Percentiles rank a stretch among this genome's conserved stretches.
phyloP scores from a whole-genome alignment of 2,329 filamentous ascomycete genomes.

The Cladosporium sp. region DNA sequence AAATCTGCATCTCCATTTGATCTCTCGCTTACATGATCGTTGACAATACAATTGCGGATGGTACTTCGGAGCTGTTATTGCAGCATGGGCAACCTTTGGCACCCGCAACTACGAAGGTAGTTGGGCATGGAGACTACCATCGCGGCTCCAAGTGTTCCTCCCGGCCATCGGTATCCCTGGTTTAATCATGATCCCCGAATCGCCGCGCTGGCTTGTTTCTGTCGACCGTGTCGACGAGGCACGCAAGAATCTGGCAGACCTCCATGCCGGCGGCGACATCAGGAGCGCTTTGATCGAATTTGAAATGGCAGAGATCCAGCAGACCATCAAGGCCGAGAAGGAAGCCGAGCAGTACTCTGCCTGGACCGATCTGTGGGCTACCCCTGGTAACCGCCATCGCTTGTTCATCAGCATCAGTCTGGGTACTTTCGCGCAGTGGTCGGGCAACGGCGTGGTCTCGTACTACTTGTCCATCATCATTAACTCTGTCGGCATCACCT shows the following conservation, averaged over 20 bases:
- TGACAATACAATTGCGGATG: constrained; percentile 62
- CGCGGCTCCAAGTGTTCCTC: constrained; percentile 24
- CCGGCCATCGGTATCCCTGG: constrained; percentile 18
- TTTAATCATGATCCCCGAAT: constrained; percentile 21
- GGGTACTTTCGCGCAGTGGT: constrained; percentile 23
- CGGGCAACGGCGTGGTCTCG: constrained; percentile 8
- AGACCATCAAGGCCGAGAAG: constrained; percentile 17
- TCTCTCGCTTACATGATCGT: background rate
- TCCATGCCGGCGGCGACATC: constrained; percentile 21
- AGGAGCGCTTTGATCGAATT: constrained; percentile 11
- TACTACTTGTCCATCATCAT: constrained; percentile 26
- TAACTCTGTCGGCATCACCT: constrained; percentile 20
- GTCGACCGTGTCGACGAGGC: constrained; percentile 17
- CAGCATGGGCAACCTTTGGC: constrained; percentile 25
- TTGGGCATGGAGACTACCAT: constrained; percentile 27
- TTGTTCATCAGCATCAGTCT: constrained; percentile 41
- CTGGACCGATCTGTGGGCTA: constrained; percentile 10
- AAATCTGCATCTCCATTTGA: no score
- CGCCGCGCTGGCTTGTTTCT: constrained; percentile 19
- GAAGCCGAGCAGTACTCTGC: constrained; percentile 7
- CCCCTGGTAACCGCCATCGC: constrained; percentile 29
- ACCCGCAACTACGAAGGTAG: constrained; percentile 22
- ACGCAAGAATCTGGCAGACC: constrained; percentile 20
- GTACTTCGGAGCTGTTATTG: constrained; percentile 24
- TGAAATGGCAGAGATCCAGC: constrained; percentile 22